Evolutionary conservation across 2,329 filamentous ascomycete species (phyloP).

Genomic region (Falciphora oryzae): DNA sequence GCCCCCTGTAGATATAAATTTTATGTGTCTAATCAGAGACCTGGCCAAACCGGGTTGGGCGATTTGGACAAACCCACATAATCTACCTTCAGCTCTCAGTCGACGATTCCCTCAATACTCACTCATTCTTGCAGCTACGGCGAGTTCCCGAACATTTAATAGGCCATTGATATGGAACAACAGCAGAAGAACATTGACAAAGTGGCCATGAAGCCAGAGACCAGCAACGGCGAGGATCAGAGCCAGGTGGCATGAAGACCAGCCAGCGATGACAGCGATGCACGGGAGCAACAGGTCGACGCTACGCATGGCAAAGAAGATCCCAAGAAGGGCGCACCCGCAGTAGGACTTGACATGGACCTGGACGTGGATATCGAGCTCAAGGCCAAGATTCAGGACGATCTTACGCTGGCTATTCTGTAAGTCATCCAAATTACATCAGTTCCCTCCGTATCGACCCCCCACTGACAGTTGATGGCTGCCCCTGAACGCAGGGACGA

Average conservation of each 20-base stretch:
- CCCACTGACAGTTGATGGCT: not conserved
- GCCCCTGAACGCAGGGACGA: not conserved
- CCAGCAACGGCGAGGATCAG: too few relatives aligned
- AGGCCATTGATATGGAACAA: too few relatives aligned
- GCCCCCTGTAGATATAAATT: not conserved
- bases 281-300: not conserved
- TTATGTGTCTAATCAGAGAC: too few relatives aligned
- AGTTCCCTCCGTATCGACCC: too few relatives aligned
- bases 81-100: too few relatives aligned
- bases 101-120: too few relatives aligned
- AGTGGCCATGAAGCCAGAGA: not conserved
- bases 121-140: too few relatives aligned
- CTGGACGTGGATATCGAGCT: constrained; percentile 20
- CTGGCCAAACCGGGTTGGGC: too few relatives aligned
- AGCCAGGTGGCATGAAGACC: not conserved
- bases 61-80: too few relatives aligned
- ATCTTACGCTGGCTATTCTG: constrained; percentile 17
- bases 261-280: not conserved
- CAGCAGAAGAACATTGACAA: not conserved
- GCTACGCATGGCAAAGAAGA: not conserved
- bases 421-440: constrained; percentile 5
- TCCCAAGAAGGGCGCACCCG: constrained; percentile 13
- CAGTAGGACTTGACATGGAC: constrained; percentile 19
- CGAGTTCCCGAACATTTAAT: too few relatives aligned
- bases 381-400: constrained; percentile 18